Percentiles rank a stretch among this genome's conserved stretches.
phyloP scores from a whole-genome alignment of 1,139 yeast genomes.

The Yarrowia galli region DNA sequence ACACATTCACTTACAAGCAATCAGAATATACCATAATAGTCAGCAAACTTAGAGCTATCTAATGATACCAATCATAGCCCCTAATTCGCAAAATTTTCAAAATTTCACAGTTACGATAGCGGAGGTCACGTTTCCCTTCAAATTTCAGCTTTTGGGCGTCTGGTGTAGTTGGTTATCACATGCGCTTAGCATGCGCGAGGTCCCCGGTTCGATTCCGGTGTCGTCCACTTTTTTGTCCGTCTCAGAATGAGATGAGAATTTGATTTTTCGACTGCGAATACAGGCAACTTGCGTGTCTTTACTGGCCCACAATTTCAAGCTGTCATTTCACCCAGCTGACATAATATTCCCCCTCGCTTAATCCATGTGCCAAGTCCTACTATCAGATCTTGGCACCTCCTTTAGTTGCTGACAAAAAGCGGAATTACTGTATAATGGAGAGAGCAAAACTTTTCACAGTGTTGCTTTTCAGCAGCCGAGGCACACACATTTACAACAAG shows the following conservation, averaged over 20 bases:
- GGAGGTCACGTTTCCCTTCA: not conserved
- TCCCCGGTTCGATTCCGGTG: conserved; percentile 37
- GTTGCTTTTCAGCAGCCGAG: not conserved
- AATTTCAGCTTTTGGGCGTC: conserved; percentile 4
- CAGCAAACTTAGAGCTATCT: not conserved
- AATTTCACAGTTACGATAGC: not conserved
- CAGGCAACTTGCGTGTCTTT: too few species aligned
- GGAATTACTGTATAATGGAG: not conserved
- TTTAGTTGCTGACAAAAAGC: not conserved
- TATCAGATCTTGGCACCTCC: conserved; percentile 3
- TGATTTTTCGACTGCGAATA: not conserved
- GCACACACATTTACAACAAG: too few species aligned
- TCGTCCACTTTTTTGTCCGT: conserved; percentile 8
- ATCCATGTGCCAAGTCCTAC: conserved; percentile 28
- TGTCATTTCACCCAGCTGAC: too few species aligned
- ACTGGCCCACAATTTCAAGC: too few species aligned
- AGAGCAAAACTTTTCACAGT: not conserved
- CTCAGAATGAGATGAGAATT: too few species aligned
- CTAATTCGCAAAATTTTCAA: not conserved
- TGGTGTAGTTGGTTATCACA: conserved; percentile 36
- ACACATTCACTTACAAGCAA: too few species aligned
- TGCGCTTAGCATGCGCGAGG: conserved; percentile 37
- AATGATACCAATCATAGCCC: not conserved
- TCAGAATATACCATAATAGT: not conserved
- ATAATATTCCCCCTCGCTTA: not conserved